Evolutionary conservation across 2,329 filamentous ascomycete genomes (phyloP), one percentile per base, ranked within the genome.

Genomic region (Alternaria gaisen): DNA sequence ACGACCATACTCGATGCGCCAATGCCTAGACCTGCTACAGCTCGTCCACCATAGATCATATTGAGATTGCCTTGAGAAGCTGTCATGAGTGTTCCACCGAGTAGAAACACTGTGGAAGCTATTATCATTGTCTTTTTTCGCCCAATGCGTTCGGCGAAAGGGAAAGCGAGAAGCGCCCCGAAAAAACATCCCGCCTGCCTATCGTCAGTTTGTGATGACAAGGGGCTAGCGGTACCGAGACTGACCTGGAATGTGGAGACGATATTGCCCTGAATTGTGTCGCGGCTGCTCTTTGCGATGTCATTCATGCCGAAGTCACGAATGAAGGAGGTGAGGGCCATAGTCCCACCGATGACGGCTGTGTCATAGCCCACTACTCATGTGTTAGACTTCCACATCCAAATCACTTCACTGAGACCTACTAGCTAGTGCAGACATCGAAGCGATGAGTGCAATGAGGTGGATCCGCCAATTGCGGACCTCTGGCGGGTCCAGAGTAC

Each of bases 61-160:
- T 72, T 72, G 7, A 80, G 71, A 22, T 65, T 76, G 24, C 74
- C 78, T 50, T 61, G 70, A 3, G 77, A 73, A 42, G 75, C 76
- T 47, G 77, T 80, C 77, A 80, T 80, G 32, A 81, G 64, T 0
- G 77, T 78, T 5, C 77, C 79, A 26, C 79, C 80, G 1, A 80
- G 66, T 5, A 80, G 67, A 66, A 84, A 85, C 14, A 84, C 76
- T 5, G 76, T 58, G 8, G 79, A 77, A 4, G 82, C 82, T 22
- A 81, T 65, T 54, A 86, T 80, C 36, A 86, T 79, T 6, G 82
- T 82, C 58, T 79, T 81, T 62, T 83, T 82, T 8, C 83, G 82
- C 16, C 83, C 83, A 32, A 83, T 79, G 34, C 76, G 79, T 59
- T 86, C 83, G 0, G 83, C 83, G 9, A 85, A 77, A 47, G 81